A percentile compares a stretch with the other conserved stretches of the same genome.
phyloP scores from a whole-genome alignment of 352 stramenopile species.

The Elongisporangium prolatum region DNA sequence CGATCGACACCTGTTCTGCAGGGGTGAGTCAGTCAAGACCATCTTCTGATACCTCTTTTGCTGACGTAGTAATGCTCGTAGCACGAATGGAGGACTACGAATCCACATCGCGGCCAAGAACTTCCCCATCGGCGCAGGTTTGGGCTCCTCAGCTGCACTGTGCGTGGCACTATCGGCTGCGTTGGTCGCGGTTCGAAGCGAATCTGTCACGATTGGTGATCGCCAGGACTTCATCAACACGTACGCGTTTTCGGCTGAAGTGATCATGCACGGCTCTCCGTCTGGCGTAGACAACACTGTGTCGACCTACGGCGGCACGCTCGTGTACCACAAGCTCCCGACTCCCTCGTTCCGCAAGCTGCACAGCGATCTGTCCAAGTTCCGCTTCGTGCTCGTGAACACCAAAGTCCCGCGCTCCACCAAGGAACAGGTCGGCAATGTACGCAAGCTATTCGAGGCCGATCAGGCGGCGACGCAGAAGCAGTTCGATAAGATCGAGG shows the following conservation, averaged over 20 bases:
- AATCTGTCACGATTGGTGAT: slow-evolving; percentile 4
- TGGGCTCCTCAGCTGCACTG: slow-evolving; percentile 90
- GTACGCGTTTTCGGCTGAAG: slow-evolving; percentile 85
- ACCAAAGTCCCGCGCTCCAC: slow-evolving; percentile 89
- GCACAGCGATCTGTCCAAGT: slow-evolving; percentile 46
- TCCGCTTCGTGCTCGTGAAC: slow-evolving; percentile 89
- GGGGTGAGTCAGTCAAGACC: slow-evolving; percentile 8
- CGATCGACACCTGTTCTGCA: slow-evolving; percentile 26
- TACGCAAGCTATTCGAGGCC: slow-evolving; percentile 60
- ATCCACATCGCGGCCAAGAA: slow-evolving; percentile 45
- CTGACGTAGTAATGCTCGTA: slow-evolving; percentile 5
- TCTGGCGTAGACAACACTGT: slow-evolving; percentile 93
- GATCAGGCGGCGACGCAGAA: slow-evolving; percentile 33
- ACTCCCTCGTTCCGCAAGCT: slow-evolving; percentile 41
- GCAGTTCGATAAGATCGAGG: slow-evolving; percentile 79
- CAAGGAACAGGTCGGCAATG: slow-evolving; percentile 73
- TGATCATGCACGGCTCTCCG: slow-evolving; percentile 87
- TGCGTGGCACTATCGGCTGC: slow-evolving; percentile 79
- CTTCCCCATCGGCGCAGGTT: slow-evolving; percentile 82
- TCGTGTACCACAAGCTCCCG: slow-evolving; percentile 69
- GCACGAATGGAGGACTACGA: slow-evolving; percentile 20
- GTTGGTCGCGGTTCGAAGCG: slow-evolving; percentile 13
- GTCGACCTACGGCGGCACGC: slow-evolving; percentile 79
- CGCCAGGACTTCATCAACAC: slow-evolving; percentile 64
- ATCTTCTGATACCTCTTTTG: background rate